Conservation (phyloP, 306 rosid genomes). For the Trichosanthes cucumerina region DNA sequence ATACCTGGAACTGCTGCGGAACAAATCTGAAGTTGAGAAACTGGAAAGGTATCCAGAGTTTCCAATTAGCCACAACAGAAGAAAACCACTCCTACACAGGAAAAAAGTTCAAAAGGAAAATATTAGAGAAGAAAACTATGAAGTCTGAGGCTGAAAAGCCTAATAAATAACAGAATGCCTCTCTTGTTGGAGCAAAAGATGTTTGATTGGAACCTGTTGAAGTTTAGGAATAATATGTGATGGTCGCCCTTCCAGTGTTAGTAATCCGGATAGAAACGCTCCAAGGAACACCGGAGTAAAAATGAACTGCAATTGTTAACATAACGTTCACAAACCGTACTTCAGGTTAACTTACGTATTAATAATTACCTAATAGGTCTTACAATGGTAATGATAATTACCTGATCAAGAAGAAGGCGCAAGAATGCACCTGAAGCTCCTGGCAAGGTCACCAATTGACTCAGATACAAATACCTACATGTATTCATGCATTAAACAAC, state of each 20-base stretch:
- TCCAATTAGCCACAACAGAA: conserved; percentile 82
- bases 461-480: conserved; percentile 76
- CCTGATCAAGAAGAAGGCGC: conserved; percentile 92
- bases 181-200: background rate
- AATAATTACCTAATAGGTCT: background rate
- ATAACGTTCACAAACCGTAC: conserved; percentile 13
- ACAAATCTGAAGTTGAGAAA: conserved; percentile 92
- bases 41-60: conserved; percentile 95
- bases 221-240: conserved; percentile 73
- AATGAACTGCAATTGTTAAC: conserved; percentile 52
- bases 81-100: conserved; percentile 83
- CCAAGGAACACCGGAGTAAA: conserved; percentile 78
- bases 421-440: conserved; percentile 84
- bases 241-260: conserved; percentile 73
- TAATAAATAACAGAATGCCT: background rate
- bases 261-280: conserved; percentile 60
- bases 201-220: conserved; percentile 52
- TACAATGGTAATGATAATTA: conserved; percentile 9
- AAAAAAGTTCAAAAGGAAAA: conserved; percentile 8
- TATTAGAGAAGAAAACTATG: conserved; percentile 1
- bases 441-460: conserved; percentile 57
- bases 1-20: conserved; percentile 95
- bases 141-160: background rate
- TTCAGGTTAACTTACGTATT: background rate
- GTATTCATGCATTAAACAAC: background rate